Conservation (phyloP, 2,329 filamentous ascomycete species). For the Phaeoacremonium minimum region DNA sequence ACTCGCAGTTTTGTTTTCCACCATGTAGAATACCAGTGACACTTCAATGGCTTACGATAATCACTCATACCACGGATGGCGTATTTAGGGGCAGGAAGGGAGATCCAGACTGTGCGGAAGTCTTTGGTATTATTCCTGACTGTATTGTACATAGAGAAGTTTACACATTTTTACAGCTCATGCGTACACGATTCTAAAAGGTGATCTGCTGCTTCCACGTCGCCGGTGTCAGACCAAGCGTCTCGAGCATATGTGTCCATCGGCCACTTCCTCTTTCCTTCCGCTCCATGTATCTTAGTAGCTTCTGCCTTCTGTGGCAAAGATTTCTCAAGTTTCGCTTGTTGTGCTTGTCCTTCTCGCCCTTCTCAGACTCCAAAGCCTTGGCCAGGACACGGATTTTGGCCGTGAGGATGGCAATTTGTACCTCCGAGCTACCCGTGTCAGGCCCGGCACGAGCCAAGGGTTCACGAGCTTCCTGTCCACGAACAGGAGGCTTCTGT, state of each 20-base stretch:
- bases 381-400: slow-evolving; percentile 83
- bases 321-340: slow-evolving; percentile 84
- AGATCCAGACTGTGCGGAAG: slow-evolving; percentile 8
- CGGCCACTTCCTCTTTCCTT: slow-evolving; percentile 89
- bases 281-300: slow-evolving; percentile 78
- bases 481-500: slow-evolving; percentile 50
- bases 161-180: slow-evolving; percentile 32
- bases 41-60: slow-evolving; percentile 4
- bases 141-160: slow-evolving; percentile 47
- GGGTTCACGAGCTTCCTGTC: slow-evolving; percentile 31
- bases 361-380: slow-evolving; percentile 61
- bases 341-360: slow-evolving; percentile 87
- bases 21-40: slow-evolving; percentile 5
- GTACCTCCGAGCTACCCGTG: slow-evolving; percentile 95
- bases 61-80: slow-evolving; percentile 21
- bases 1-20: slow-evolving; percentile 12
- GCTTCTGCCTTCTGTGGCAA: slow-evolving; percentile 84
- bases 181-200: slow-evolving; percentile 45
- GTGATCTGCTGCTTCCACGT: slow-evolving; percentile 90
- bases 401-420: slow-evolving; percentile 89
- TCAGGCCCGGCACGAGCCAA: slow-evolving; percentile 74
- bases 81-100: slow-evolving; percentile 9
- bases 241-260: slow-evolving; percentile 83
- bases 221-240: slow-evolving; percentile 78
- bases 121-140: slow-evolving; percentile 9